Percentiles rank a stretch among this genome's conserved stretches.
Conservation (phyloP, 352 stramenopile species). For the Phytophthora brassicae region DNA sequence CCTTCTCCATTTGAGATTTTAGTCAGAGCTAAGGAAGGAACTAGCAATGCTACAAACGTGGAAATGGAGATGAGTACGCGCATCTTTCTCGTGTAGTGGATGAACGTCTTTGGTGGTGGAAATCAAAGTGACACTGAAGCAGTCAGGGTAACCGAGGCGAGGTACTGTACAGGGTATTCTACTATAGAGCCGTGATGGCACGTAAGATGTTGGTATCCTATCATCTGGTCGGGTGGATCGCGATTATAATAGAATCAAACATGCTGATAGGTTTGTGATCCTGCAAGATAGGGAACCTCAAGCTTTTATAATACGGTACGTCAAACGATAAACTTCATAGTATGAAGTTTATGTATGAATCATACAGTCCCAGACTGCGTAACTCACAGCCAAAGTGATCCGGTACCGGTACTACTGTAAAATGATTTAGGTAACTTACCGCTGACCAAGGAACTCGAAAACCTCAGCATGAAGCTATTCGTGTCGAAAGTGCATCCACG, state of each 20-base stretch:
- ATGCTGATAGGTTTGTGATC: no score
- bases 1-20: slow-evolving; percentile 27
- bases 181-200: not conserved
- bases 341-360: no score
- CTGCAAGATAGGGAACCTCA: not conserved
- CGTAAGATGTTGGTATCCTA: not conserved
- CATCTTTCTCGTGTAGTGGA: not conserved
- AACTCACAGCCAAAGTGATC: no score
- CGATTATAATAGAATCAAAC: no score
- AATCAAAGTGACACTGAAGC: not conserved
- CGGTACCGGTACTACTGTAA: no score
- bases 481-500: not conserved
- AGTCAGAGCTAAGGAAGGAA: not conserved
- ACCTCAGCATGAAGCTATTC: not conserved
- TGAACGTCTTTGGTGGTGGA: not conserved
- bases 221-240: not conserved
- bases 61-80: slow-evolving; percentile 2
- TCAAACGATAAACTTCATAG: no score
- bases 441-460: no score
- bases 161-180: no score
- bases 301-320: not conserved
- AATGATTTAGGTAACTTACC: no score
- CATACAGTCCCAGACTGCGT: no score
- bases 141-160: not conserved
- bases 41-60: not conserved